These are phyloP conservation scores for Annulohypoxylon maeteangense DNA, from an alignment of 495 filamentous ascomycete species.

Conservation along the genomic window DNA sequence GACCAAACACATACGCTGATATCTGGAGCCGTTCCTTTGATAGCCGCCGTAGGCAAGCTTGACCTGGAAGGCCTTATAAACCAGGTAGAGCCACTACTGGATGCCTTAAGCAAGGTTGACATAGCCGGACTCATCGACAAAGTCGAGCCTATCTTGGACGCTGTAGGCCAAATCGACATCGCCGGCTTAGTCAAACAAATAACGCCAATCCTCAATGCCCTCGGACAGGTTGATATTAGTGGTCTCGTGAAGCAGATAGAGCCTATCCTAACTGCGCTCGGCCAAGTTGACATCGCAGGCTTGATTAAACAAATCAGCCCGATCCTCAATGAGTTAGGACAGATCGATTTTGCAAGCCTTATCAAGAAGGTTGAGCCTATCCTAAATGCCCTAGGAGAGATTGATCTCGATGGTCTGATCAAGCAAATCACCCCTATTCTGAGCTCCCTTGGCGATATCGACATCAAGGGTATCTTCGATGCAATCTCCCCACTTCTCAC, in stretches of 20 bases:
- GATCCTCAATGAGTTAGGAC: conserved; percentile 53
- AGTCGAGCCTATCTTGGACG: conserved; percentile 54
- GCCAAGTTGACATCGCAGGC: conserved; percentile 49
- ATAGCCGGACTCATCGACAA: conserved; percentile 58
- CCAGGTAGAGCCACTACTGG: conserved; percentile 50
- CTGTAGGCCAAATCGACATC: conserved; percentile 58
- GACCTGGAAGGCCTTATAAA: conserved; percentile 50
- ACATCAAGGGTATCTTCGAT: conserved; percentile 53
- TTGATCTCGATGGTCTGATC: conserved; percentile 48
- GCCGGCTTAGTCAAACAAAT: conserved; percentile 50
- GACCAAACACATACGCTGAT: conserved; percentile 56
- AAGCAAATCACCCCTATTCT: conserved; percentile 51
- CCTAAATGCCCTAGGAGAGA: conserved; percentile 58
- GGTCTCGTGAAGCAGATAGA: conserved; percentile 56
- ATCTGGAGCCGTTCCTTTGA: conserved; percentile 50
- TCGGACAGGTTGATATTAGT: conserved; percentile 47
- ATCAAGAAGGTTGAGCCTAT: conserved; percentile 54
- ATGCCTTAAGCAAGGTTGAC: conserved; percentile 53
- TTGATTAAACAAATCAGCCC: conserved; percentile 49
- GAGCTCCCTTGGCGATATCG: conserved; percentile 51
- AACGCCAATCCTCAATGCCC: conserved; percentile 46
- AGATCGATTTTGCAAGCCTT: conserved; percentile 57
- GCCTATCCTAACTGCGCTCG: conserved; percentile 47
- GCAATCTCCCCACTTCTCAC: conserved; percentile 56
- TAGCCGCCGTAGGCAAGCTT: conserved; percentile 50